Evolutionary conservation across 306 rosid genomes (phyloP), one percentile per base, ranked within the genome.

Genomic region (Trifolium pratense): DNA sequence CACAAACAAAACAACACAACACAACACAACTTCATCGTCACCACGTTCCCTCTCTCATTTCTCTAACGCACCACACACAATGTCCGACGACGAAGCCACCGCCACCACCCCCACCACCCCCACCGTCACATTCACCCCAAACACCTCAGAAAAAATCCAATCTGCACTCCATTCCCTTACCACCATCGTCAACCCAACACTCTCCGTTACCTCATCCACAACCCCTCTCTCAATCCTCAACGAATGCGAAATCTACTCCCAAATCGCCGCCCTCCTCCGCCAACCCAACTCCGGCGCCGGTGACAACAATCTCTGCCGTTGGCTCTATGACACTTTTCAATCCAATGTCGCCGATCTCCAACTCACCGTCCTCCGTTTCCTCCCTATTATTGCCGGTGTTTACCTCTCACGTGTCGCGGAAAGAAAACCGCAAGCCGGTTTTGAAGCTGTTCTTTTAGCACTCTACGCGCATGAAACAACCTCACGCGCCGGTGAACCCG

Each of bases 271-370:
- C 78, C 96, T 89, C 78, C 96, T 91, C 84, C 86, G 87, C 55
- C 29, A 68, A 1, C 85, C 93, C 0, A 61, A 83, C 87, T 89
- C 97, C 66, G 96, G 97, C 63, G 32, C 90, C 15, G 90, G 96
- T 36, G 88, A 89, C 69, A 86, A 89, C 87, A 76, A 82, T 52
- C 88, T 91, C 63, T 93, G 97, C 56, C 91, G 92, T 0, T 91
- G 98, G 98, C 92, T 93, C 52, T 93, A 91, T 57, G 97, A 93
- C 73, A 80, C 94, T 37, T 89, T 93, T 86, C 98, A 91, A 74
- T 86, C 87, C 7, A 72, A 61, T 15, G 78, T 85, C 61, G 39
- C 86, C 0, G 82, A 77, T 7, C 94, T 91, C 76, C 91, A 89
- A 13, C 92, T 91, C 60, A 56, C 84, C 9, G 89, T 89, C 83